A percentile compares a stretch with the other conserved stretches of the same genome.
These are phyloP conservation scores for Arthrobotrys megalospora DNA, from an alignment of 2,329 filamentous ascomycete genomes.

Conservation along the genomic window DNA sequence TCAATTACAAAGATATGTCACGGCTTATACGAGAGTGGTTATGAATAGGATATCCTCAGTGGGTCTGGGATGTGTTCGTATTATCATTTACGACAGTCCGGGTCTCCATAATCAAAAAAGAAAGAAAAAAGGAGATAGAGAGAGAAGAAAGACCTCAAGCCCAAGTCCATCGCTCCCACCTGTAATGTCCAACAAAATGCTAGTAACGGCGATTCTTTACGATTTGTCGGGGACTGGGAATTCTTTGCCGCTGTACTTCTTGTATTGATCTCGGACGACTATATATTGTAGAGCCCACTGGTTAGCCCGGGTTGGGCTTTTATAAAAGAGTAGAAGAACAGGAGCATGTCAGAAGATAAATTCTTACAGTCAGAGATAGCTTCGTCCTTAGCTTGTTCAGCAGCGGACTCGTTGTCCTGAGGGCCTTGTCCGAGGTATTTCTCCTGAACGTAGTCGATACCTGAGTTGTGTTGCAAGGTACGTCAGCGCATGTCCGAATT, in stretches of 20 bases:
- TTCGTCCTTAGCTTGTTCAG: slow-evolving; percentile 88
- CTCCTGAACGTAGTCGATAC: slow-evolving; percentile 83
- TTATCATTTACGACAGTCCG: slow-evolving; percentile 16
- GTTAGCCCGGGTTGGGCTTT: not conserved
- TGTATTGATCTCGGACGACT: slow-evolving; percentile 79
- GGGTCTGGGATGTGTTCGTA: slow-evolving; percentile 4
- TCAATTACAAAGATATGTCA: too few relatives aligned
- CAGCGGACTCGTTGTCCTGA: slow-evolving; percentile 80
- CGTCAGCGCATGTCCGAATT: slow-evolving; percentile 38
- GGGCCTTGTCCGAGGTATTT: slow-evolving; percentile 78
- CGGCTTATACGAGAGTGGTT: too few relatives aligned
- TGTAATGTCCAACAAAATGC: not conserved
- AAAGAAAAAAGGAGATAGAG: not conserved
- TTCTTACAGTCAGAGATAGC: slow-evolving; percentile 76
- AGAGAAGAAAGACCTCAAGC: not conserved
- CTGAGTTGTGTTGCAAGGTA: slow-evolving; percentile 68
- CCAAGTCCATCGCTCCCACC: not conserved
- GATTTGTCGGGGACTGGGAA: slow-evolving; percentile 80
- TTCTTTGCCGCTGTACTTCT: slow-evolving; percentile 77
- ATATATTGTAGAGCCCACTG: not conserved
- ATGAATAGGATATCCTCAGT: slow-evolving; percentile 2
- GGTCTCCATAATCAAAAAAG: slow-evolving; percentile 3
- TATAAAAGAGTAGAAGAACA: not conserved
- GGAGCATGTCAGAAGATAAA: not conserved
- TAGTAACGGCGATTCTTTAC: not conserved